These are phyloP conservation scores for Lippia alba DNA, from an alignment of 305 asterid species.

Conservation along the genomic window DNA sequence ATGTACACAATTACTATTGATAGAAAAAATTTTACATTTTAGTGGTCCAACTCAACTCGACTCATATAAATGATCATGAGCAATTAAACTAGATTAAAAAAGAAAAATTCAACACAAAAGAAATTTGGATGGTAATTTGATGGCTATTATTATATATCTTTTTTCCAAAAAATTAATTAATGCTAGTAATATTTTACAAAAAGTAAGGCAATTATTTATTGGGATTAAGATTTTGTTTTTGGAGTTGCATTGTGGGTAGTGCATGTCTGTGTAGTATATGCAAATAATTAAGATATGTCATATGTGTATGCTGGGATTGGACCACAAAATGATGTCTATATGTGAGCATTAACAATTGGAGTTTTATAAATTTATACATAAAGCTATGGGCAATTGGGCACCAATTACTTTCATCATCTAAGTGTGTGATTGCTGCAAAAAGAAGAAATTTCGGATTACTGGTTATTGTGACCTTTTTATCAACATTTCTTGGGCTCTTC, in stretches of 20 bases:
- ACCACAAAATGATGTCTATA: conserved; percentile 18
- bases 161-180: neutral
- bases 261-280: conserved; percentile 31
- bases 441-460: neutral
- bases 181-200: conserved; percentile 5
- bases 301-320: neutral
- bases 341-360: conserved; percentile 5
- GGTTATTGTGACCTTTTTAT: neutral
- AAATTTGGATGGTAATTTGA: too few species aligned
- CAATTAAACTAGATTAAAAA: too few species aligned
- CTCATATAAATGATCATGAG: too few species aligned
- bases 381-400: neutral
- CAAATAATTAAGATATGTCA: conserved; percentile 1
- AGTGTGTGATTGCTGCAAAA: neutral
- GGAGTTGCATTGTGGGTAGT: conserved; percentile 29
- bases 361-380: neutral
- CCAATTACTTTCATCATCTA: conserved; percentile 9
- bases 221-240: conserved; percentile 20
- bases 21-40: too few species aligned
- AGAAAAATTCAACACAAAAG: too few species aligned
- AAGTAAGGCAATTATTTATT: conserved; percentile 37
- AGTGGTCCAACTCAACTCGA: too few species aligned
- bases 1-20: too few species aligned
- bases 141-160: too few species aligned
- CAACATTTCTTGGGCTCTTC: neutral